These are phyloP conservation scores for Perkinsus olseni DNA, from an alignment of 169 alveolate species.

Conservation along the genomic window DNA sequence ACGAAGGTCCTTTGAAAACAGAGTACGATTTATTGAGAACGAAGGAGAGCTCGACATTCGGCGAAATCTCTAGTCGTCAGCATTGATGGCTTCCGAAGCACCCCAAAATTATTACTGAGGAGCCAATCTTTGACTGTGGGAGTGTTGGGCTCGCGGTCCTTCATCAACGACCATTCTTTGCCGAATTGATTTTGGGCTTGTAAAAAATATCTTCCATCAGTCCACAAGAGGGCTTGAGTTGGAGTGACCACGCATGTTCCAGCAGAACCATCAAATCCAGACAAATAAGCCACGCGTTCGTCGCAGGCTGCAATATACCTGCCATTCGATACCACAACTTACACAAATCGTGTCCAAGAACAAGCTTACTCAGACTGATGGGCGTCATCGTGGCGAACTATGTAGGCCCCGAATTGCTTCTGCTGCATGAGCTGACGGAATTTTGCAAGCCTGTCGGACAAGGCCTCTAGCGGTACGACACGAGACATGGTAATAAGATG, in stretches of 20 bases:
- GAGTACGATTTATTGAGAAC: too few species aligned
- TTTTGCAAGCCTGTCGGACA: constrained; percentile 21
- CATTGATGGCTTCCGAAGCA: too few species aligned
- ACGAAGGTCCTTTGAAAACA: too few species aligned
- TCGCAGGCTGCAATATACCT: constrained; percentile 25
- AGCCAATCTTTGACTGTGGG: constrained; percentile 33
- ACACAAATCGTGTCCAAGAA: background rate
- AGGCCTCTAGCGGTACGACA: background rate
- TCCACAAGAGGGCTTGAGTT: constrained; percentile 46
- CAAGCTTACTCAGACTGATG: constrained; percentile 39
- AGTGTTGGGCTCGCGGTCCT: constrained; percentile 17
- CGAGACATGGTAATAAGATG: background rate
- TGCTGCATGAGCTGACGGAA: constrained; percentile 33
- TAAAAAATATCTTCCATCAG: constrained; percentile 45
- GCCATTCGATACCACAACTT: background rate
- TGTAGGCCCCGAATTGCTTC: constrained; percentile 30
- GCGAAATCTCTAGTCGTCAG: too few species aligned
- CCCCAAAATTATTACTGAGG: background rate
- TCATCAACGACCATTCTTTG: constrained; percentile 36
- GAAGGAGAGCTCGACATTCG: too few species aligned
- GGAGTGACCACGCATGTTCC: constrained; percentile 41
- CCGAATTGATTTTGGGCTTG: constrained; percentile 52
- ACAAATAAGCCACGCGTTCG: constrained; percentile 32
- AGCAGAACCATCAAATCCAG: constrained; percentile 46
- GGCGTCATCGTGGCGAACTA: constrained; percentile 46